These are phyloP conservation scores for Xylaria grammica DNA, from an alignment of 495 filamentous ascomycete species.

Conservation along the genomic window DNA sequence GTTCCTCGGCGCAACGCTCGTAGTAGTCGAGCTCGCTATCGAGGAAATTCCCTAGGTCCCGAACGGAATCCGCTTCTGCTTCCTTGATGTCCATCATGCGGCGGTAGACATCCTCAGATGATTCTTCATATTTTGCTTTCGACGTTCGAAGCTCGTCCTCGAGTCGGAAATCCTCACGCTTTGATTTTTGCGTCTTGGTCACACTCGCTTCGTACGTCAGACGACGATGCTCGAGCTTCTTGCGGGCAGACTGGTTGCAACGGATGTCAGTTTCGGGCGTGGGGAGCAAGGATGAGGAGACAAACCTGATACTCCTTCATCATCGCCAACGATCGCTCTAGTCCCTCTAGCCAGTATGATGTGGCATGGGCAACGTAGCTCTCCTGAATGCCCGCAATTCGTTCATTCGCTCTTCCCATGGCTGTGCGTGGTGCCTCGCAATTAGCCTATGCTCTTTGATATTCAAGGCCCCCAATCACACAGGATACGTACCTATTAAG, in stretches of 20 bases:
- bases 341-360: constrained; percentile 85
- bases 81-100: constrained; percentile 98
- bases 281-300: neutral
- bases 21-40: constrained; percentile 92
- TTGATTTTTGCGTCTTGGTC: constrained; percentile 90
- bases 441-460: neutral
- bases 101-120: constrained; percentile 88
- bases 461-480: neutral
- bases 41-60: constrained; percentile 79
- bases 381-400: constrained; percentile 86
- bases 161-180: constrained; percentile 88
- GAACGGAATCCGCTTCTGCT: constrained; percentile 81
- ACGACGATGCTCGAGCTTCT: constrained; percentile 91
- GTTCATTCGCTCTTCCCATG: constrained; percentile 86
- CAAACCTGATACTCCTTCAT: constrained; percentile 94
- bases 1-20: constrained; percentile 81
- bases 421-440: constrained; percentile 45
- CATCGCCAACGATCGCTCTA: constrained; percentile 88
- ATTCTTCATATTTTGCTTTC: constrained; percentile 96
- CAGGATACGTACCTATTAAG: constrained; percentile 67
- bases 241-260: constrained; percentile 69
- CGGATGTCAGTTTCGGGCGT: constrained; percentile 23
- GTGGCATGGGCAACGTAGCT: constrained; percentile 81
- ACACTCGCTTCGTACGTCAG: constrained; percentile 91
- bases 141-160: constrained; percentile 92